Evolutionary conservation across 1,284 basidiomycete species (phyloP), one percentile per base, ranked within the genome.

Genomic region (Fomitopsis schrenkii): DNA sequence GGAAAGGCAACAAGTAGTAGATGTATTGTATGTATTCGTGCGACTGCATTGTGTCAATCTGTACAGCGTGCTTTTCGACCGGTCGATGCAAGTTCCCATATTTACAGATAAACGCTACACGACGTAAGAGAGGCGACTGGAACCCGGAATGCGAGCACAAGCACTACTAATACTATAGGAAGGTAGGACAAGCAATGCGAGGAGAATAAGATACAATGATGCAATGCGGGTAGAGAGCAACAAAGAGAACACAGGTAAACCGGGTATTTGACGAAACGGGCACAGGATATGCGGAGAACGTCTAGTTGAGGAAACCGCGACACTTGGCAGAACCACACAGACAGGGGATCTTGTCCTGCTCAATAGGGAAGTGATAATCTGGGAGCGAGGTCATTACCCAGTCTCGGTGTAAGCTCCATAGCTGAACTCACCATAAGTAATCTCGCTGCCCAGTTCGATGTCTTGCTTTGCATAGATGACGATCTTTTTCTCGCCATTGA

Each of bases 401-500:
- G 36, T 8, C 48, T 44, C 14, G 3, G 38, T 26, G n/a, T 10
- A 26, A 17, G 19, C 14, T n/a, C 14, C 28, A 36, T 7, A n/a
- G 15, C 28, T 50, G 67, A 14, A 74, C 88, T 58, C 65, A 93
- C 91, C 92, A 77, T 94, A 94, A 62, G 94, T 95, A 70, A 97
- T 95, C 78, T 97, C 95, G 71, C 96, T 94, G 58, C 95, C 95
- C 15, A 95, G 87, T 68, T 95, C 88, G 70, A 99, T 95, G 66
- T 93, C 90, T 68, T 90, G 86, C 76, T 98, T 98, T 35, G 97
- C 97, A 74, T 98, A 99, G 59, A 99, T 97, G 71, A 98, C 97
- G 71, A 99, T 99, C 82, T 98, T 95, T 82, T 98, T 98, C 79
- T 97, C 94, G 40, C 95, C 94, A 70, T 91, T 97, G 77, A 99